phyloP scores from a whole-genome alignment of 805 yeast genomes.

The Candida morakotiae region DNA sequence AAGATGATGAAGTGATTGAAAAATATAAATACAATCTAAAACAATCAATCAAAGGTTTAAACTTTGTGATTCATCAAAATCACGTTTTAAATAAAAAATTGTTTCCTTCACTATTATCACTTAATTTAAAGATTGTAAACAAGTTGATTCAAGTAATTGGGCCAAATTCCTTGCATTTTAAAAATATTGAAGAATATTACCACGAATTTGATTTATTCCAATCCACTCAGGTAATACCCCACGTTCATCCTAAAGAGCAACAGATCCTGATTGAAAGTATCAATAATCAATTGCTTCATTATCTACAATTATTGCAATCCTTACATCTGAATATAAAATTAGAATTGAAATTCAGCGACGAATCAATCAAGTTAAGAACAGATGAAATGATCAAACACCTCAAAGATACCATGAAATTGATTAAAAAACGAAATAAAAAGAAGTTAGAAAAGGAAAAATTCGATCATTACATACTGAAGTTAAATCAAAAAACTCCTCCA shows the following conservation, averaged over 20 bases:
- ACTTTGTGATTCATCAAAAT: slow-evolving; percentile 29
- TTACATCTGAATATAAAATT: slow-evolving; percentile 14
- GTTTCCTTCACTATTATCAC: slow-evolving; percentile 30
- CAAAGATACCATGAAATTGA: slow-evolving; percentile 32
- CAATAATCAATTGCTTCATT: slow-evolving; percentile 24
- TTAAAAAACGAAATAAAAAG: slow-evolving; percentile 43
- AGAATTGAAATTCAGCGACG: slow-evolving; percentile 22
- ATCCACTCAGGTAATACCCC: slow-evolving; percentile 23
- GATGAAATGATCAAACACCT: slow-evolving; percentile 37
- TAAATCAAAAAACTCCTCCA: slow-evolving; percentile 26
- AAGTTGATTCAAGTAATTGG: slow-evolving; percentile 30
- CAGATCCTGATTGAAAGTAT: slow-evolving; percentile 20
- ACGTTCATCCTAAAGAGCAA: slow-evolving; percentile 36
- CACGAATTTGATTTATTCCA: slow-evolving; percentile 25
- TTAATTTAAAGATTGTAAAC: slow-evolving; percentile 25
- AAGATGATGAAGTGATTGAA: slow-evolving; percentile 37
- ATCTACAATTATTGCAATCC: slow-evolving; percentile 17
- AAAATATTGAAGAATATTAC: slow-evolving; percentile 28
- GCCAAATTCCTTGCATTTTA: slow-evolving; percentile 28
- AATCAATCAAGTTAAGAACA: slow-evolving; percentile 28
- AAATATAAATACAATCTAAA: slow-evolving; percentile 43
- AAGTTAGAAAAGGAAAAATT: slow-evolving; percentile 38
- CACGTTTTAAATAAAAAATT: slow-evolving; percentile 18
- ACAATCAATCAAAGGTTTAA: slow-evolving; percentile 40
- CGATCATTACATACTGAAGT: slow-evolving; percentile 33